Evolutionary conservation across 2,329 filamentous ascomycete genomes (phyloP).

Genomic region (Xylaria sp.): DNA sequence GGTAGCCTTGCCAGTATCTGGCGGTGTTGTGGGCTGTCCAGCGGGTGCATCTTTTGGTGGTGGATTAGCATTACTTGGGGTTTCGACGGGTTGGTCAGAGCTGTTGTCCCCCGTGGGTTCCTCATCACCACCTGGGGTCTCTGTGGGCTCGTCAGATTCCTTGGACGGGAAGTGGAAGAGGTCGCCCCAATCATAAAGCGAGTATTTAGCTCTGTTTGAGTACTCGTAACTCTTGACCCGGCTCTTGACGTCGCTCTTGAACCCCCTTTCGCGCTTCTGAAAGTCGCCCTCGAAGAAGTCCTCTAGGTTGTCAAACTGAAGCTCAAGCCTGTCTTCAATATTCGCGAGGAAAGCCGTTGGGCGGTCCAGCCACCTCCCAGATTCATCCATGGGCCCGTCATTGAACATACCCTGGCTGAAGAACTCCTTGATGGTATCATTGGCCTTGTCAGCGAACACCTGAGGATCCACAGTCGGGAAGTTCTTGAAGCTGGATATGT

Average conservation of each 20-base stretch:
- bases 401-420: conserved; percentile 38
- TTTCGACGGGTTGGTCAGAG: neutral
- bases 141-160: conserved; percentile 2
- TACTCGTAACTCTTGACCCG: neutral
- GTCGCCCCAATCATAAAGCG: conserved; percentile 8
- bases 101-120: neutral
- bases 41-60: neutral
- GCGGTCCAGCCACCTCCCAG: conserved; percentile 33
- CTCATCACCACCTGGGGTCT: neutral
- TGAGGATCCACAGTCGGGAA: conserved; percentile 48
- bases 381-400: conserved; percentile 34
- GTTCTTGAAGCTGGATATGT: conserved; percentile 45
- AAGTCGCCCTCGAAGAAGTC: conserved; percentile 10
- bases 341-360: conserved; percentile 30
- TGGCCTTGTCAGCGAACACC: conserved; percentile 40
- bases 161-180: conserved; percentile 10
- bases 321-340: conserved; percentile 29
- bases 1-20: neutral
- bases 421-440: conserved; percentile 36
- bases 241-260: neutral
- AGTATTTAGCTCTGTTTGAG: neutral
- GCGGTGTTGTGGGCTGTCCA: neutral
- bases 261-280: neutral
- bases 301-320: conserved; percentile 22
- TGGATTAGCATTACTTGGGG: neutral